A percentile compares a stretch with the other conserved stretches of the same genome.
phyloP scores from a whole-genome alignment of 2,329 filamentous ascomycete species.

The Xylariaceae sp. region DNA sequence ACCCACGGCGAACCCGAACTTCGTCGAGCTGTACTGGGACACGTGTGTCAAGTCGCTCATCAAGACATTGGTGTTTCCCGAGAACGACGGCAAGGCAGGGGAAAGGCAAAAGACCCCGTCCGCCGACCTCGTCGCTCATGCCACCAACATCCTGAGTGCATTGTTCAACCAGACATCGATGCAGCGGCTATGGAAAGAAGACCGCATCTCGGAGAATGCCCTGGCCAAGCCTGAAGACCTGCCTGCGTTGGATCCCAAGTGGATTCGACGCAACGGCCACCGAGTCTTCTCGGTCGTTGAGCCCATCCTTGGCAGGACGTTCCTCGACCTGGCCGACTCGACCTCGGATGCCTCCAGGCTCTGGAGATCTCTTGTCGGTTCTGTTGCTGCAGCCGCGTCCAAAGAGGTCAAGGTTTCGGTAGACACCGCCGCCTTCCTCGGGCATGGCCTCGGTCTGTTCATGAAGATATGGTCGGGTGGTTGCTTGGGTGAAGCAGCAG shows the following conservation, averaged over 20 bases:
- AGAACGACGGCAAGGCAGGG: slow-evolving; percentile 24
- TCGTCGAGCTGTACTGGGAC: slow-evolving; percentile 78
- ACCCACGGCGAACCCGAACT: slow-evolving; percentile 62
- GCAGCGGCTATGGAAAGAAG: slow-evolving; percentile 68
- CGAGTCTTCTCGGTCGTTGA: slow-evolving; percentile 62
- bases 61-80: slow-evolving; percentile 48
- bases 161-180: slow-evolving; percentile 60
- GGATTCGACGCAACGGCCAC: slow-evolving; percentile 72
- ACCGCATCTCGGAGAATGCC: slow-evolving; percentile 62
- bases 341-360: slow-evolving; percentile 53
- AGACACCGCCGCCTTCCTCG: slow-evolving; percentile 79
- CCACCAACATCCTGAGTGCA: slow-evolving; percentile 68
- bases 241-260: slow-evolving; percentile 80
- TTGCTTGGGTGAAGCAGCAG: slow-evolving; percentile 51
- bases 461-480: slow-evolving; percentile 65
- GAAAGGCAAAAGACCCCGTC: slow-evolving; percentile 36
- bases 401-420: slow-evolving; percentile 89
- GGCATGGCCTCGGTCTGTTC: slow-evolving; percentile 67
- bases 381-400: slow-evolving; percentile 64
- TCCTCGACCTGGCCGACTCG: slow-evolving; percentile 60
- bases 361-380: slow-evolving; percentile 61
- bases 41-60: slow-evolving; percentile 67
- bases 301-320: slow-evolving; percentile 59
- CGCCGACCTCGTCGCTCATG: slow-evolving; percentile 52
- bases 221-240: slow-evolving; percentile 69